Percentiles rank a stretch among this genome's conserved stretches.
phyloP scores from a whole-genome alignment of 2,329 filamentous ascomycete genomes.

The Capronia epimyces region DNA sequence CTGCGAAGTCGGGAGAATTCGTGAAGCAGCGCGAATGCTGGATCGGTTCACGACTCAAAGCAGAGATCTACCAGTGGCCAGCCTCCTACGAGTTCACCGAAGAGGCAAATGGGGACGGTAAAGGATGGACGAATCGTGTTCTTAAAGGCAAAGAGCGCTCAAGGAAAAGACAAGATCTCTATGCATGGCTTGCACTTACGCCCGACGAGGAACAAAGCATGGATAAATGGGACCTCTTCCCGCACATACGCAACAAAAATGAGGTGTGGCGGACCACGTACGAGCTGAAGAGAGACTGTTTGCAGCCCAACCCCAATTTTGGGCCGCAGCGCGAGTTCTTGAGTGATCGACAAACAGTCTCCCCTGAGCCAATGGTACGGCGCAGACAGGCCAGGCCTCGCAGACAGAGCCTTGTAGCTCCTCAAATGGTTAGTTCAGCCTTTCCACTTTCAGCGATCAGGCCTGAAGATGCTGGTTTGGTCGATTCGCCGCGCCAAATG shows the following conservation, averaged over 20 bases:
- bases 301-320: conserved; percentile 7
- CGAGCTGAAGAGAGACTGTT: conserved; percentile 11
- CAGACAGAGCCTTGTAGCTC: background rate
- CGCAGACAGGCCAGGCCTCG: background rate
- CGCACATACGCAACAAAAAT: conserved; percentile 16
- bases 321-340: conserved; percentile 8
- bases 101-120: background rate
- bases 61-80: conserved; percentile 23
- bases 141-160: conserved; percentile 7
- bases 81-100: conserved; percentile 14
- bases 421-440: conserved; percentile 5
- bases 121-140: conserved; percentile 2
- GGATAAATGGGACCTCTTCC: conserved; percentile 25
- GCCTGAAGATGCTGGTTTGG: background rate
- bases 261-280: conserved; percentile 18
- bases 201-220: conserved; percentile 20
- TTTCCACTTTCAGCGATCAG: conserved; percentile 15
- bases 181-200: conserved; percentile 23
- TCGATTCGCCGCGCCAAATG: background rate
- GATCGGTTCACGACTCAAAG: conserved; percentile 20
- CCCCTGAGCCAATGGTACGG: background rate
- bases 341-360: background rate
- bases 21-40: conserved; percentile 9
- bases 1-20: background rate
- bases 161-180: conserved; percentile 21